These are phyloP conservation scores for Symbiodinium natans DNA, from an alignment of 73 alveolate species.

Conservation along the genomic window DNA sequence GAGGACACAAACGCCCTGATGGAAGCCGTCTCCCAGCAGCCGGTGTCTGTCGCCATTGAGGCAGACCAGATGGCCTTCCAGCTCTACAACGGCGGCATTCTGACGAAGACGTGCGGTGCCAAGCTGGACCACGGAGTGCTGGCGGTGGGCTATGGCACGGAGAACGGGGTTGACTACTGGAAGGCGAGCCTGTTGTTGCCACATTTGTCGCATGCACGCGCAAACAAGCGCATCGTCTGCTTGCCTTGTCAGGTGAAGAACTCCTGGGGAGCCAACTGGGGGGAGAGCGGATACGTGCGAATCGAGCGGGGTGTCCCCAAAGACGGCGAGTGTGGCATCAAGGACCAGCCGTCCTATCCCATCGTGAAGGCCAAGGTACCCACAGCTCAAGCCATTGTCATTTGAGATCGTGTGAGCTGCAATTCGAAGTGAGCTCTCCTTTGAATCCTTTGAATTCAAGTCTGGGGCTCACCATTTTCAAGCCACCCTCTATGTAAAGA, in stretches of 20 bases:
- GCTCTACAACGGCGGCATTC: slow-evolving; percentile 95
- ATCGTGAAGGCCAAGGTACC: slow-evolving; percentile 30
- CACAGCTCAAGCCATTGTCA: background rate
- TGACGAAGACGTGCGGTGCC: slow-evolving; percentile 85
- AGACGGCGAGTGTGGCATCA: slow-evolving; percentile 91
- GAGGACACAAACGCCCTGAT: slow-evolving; percentile 94
- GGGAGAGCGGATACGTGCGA: slow-evolving; percentile 44
- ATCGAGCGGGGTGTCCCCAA: slow-evolving; percentile 22
- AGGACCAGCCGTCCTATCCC: slow-evolving; percentile 88
- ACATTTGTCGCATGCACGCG: background rate
- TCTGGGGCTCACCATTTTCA: background rate
- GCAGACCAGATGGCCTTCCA: slow-evolving; percentile 97
- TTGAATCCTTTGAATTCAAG: background rate
- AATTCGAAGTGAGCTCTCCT: background rate
- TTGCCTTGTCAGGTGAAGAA: slow-evolving; percentile 42
- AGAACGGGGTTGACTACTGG: slow-evolving; percentile 95
- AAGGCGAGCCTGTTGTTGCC: slow-evolving; percentile 50
- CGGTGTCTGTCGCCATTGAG: slow-evolving; percentile 97
- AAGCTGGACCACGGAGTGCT: slow-evolving; percentile 98
- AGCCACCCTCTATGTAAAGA: background rate
- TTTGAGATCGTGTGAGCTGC: background rate
- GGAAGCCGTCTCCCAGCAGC: slow-evolving; percentile 96
- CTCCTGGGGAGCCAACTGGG: slow-evolving; percentile 92
- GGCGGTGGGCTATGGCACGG: slow-evolving; percentile 97
- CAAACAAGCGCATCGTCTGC: background rate